Evolutionary conservation across 2,329 filamentous ascomycete genomes (phyloP).

Genomic region (Chaetomiaceae sp.): DNA sequence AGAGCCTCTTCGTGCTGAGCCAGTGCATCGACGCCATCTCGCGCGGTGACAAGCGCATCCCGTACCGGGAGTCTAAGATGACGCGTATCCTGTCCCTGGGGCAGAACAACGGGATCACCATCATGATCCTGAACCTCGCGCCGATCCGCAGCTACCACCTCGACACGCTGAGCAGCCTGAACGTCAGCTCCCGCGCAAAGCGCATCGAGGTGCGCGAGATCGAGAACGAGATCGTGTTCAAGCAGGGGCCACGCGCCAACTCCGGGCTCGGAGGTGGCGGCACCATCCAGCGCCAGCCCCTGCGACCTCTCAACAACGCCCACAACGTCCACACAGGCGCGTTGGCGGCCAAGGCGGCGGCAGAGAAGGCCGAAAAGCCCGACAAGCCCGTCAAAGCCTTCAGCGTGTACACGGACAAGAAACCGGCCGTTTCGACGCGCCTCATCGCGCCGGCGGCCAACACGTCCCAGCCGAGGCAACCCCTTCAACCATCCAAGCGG

Average conservation of each 20-base stretch:
- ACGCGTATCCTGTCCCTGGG: constrained; percentile 87
- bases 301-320: constrained; percentile 70
- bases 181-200: constrained; percentile 92
- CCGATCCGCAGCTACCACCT: constrained; percentile 89
- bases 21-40: constrained; percentile 95
- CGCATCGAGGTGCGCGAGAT: constrained; percentile 94
- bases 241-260: constrained; percentile 57
- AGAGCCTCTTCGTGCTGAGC: constrained; percentile 88
- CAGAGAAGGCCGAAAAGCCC: constrained; percentile 47
- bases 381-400: constrained; percentile 79
- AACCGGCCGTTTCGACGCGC: constrained; percentile 35
- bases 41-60: constrained; percentile 68
- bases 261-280: constrained; percentile 37
- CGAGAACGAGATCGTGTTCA: constrained; percentile 90
- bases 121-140: constrained; percentile 95
- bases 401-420: constrained; percentile 78
- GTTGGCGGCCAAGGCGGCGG: constrained; percentile 43
- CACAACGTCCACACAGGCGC: constrained; percentile 65
- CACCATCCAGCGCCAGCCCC: constrained; percentile 61
- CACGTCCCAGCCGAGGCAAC: constrained; percentile 32
- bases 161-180: constrained; percentile 88
- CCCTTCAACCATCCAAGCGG: constrained; percentile 39
- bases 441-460: constrained; percentile 25
- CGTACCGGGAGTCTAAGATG: constrained; percentile 96
- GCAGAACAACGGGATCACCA: constrained; percentile 89